A percentile compares a stretch with the other conserved stretches of the same genome.
phyloP scores from a whole-genome alignment of 2,329 filamentous ascomycete species.

The Rutstroemia sp. region DNA sequence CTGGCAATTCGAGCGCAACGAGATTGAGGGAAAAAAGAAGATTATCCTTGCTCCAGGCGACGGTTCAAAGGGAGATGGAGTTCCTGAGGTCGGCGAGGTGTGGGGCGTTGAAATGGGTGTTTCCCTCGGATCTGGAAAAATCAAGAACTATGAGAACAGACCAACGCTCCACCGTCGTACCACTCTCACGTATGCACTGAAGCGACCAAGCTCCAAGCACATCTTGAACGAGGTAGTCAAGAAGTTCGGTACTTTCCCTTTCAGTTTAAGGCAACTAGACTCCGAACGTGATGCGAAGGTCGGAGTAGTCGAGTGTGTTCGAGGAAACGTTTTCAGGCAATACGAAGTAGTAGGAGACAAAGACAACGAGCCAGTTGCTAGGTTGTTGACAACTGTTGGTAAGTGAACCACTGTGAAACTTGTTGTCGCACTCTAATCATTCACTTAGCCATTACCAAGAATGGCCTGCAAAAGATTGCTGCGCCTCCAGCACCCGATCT shows the following conservation, averaged over 20 bases:
- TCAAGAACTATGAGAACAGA: slow-evolving; percentile 83
- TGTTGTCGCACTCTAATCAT: slow-evolving; percentile 20
- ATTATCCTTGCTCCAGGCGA: slow-evolving; percentile 86
- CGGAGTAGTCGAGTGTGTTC: slow-evolving; percentile 93
- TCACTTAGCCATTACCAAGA: slow-evolving; percentile 83
- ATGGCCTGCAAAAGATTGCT: slow-evolving; percentile 82
- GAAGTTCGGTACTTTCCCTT: slow-evolving; percentile 97
- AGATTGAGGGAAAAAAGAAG: slow-evolving; percentile 94
- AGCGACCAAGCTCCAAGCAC: slow-evolving; percentile 88
- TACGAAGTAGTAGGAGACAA: slow-evolving; percentile 96
- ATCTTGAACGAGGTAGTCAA: slow-evolving; percentile 90
- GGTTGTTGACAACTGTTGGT: slow-evolving; percentile 90
- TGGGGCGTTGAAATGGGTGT: slow-evolving; percentile 98
- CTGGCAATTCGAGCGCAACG: slow-evolving; percentile 93
- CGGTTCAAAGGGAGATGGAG: slow-evolving; percentile 83
- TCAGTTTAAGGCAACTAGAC: slow-evolving; percentile 93
- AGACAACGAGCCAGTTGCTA: slow-evolving; percentile 75
- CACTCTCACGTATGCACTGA: slow-evolving; percentile 82
- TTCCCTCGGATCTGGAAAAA: slow-evolving; percentile 84
- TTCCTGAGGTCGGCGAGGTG: slow-evolving; percentile 82
- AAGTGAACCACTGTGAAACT: slow-evolving; percentile 37
- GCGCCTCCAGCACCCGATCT: slow-evolving; percentile 69
- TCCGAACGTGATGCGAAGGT: slow-evolving; percentile 94
- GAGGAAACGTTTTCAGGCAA: slow-evolving; percentile 84
- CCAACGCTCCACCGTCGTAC: slow-evolving; percentile 91